phyloP scores from a whole-genome alignment of 148 eudicot species.

The Spergularia bocconei region DNA sequence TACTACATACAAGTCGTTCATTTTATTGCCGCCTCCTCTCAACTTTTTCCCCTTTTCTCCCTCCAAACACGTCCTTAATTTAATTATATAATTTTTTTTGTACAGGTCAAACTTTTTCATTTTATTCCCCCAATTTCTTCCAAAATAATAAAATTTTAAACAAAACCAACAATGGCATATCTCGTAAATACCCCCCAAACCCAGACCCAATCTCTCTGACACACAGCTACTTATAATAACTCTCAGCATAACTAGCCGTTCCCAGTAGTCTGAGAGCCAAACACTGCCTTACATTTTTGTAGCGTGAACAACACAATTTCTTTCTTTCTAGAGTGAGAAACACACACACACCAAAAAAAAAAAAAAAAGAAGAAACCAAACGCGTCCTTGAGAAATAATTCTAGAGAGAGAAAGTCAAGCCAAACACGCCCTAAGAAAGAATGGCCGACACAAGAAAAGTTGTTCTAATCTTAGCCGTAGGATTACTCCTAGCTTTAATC shows the following conservation, averaged over 20 bases:
- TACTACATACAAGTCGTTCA: neutral
- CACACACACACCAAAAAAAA: neutral
- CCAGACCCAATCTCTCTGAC: neutral
- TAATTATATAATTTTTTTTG: neutral
- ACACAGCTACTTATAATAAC: constrained; percentile 14
- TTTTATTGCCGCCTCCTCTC: constrained; percentile 5
- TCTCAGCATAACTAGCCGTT: constrained; percentile 23
- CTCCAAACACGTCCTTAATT: neutral
- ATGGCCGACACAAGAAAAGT: constrained; percentile 26
- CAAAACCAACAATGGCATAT: constrained; percentile 17
- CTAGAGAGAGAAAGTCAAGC: neutral
- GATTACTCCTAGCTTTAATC: constrained; percentile 20
- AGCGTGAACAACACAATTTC: constrained; percentile 18
- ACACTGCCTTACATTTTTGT: neutral
- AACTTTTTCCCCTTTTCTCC: neutral
- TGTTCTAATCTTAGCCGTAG: constrained; percentile 23
- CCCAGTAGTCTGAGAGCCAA: constrained; percentile 17
- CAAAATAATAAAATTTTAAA: neutral
- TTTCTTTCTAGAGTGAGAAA: constrained; percentile 21
- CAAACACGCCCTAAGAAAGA: neutral
- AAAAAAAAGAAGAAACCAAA: neutral
- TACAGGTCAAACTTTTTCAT: constrained; percentile 8
- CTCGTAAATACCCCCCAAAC: constrained; percentile 21
- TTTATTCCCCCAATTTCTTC: neutral
- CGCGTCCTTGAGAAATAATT: neutral